A percentile compares a stretch with the other conserved stretches of the same genome.
Evolutionary conservation across 192 early-diverging fungal genomes (phyloP).

Genomic region (Mycoemilia scoparia): DNA sequence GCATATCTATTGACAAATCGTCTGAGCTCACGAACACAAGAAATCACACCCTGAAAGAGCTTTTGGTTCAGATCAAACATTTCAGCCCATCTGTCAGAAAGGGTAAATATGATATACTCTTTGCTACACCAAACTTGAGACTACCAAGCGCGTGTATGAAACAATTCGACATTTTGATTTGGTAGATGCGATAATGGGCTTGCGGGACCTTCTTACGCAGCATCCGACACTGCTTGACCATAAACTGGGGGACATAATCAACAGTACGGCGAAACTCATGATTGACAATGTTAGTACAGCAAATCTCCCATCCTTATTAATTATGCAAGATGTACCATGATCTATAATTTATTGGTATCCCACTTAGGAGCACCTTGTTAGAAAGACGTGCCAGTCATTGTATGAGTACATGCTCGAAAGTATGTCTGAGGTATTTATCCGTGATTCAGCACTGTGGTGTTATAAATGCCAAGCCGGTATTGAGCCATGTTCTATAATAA

Average conservation of each 20-base stretch:
- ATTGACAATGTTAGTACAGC: slow-evolving; percentile 20
- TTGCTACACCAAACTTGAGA: neutral
- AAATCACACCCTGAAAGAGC: slow-evolving; percentile 57
- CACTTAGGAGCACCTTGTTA: too few relatives aligned
- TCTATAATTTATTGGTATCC: too few relatives aligned
- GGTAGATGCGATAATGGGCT: slow-evolving; percentile 29
- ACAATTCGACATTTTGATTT: neutral
- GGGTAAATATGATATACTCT: too few relatives aligned
- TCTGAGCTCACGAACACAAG: slow-evolving; percentile 48
- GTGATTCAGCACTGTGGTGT: too few relatives aligned
- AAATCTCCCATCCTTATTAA: too few relatives aligned
- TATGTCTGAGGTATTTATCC: neutral
- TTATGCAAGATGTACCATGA: too few relatives aligned
- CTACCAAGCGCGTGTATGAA: neutral
- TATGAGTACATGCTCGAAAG: neutral
- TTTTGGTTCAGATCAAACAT: slow-evolving; percentile 58
- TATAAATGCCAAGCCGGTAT: too few relatives aligned
- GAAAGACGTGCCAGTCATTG: neutral
- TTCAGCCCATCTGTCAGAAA: slow-evolving; percentile 41
- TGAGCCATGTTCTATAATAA: too few relatives aligned
- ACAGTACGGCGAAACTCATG: slow-evolving; percentile 20
- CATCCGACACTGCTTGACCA: slow-evolving; percentile 15
- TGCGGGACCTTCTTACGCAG: slow-evolving; percentile 21
- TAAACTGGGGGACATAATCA: slow-evolving; percentile 28
- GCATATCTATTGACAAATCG: slow-evolving; percentile 57